phyloP scores from a whole-genome alignment of 208 protist species.

The Plasmodiophora brassicae region DNA sequence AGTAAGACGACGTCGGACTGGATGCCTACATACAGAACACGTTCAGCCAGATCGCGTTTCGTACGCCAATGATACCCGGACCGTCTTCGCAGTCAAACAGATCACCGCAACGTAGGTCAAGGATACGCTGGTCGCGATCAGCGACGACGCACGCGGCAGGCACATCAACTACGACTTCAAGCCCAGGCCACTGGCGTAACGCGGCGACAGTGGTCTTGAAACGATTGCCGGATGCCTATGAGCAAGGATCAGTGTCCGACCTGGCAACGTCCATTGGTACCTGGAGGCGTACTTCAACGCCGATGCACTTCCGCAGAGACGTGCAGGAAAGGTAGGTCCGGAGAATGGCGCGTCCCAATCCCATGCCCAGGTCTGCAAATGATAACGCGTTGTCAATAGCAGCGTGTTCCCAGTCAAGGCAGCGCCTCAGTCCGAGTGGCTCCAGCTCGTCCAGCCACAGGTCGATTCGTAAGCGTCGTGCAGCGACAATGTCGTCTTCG shows the following conservation, averaged over 20 bases:
- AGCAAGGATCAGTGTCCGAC: neutral
- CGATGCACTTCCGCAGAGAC: constrained; percentile 3
- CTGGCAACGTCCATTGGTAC: too few species aligned
- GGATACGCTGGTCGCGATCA: neutral
- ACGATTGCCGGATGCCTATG: neutral
- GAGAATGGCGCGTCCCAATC: neutral
- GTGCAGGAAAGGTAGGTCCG: neutral
- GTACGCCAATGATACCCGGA: too few species aligned
- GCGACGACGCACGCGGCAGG: neutral
- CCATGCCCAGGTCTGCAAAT: constrained; percentile 12
- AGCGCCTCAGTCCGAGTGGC: neutral
- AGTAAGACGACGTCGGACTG: neutral
- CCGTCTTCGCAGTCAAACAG: constrained; percentile 22
- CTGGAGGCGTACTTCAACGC: neutral
- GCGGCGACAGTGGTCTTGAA: neutral
- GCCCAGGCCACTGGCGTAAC: neutral
- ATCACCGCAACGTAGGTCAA: neutral
- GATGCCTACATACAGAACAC: too few species aligned
- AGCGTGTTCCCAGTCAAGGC: neutral
- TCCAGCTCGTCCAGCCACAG: neutral
- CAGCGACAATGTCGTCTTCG: neutral
- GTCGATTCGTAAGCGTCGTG: neutral
- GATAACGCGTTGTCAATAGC: neutral
- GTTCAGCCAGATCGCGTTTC: too few species aligned
- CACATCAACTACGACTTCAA: neutral